phyloP scores from a whole-genome alignment of 768 basidiomycete genomes.

The Xerocomellus amylosporus region DNA sequence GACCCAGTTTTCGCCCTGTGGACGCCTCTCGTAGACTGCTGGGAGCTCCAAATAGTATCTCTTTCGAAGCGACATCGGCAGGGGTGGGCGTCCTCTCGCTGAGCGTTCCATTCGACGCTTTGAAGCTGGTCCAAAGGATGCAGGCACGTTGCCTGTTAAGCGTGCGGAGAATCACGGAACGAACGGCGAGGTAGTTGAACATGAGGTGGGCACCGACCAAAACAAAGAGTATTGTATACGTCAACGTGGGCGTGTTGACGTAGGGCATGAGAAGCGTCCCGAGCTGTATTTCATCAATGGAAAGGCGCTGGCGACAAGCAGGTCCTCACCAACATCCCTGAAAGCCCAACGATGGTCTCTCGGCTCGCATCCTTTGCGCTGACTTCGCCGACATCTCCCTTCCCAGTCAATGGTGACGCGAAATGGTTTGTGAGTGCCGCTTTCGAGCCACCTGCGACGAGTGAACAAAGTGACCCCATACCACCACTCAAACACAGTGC shows the following conservation, averaged over 20 bases:
- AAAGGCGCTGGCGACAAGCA: neutral
- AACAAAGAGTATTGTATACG: constrained; percentile 48
- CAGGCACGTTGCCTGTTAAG: constrained; percentile 59
- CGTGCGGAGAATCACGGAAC: constrained; percentile 52
- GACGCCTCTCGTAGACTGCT: constrained; percentile 37
- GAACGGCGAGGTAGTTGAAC: constrained; percentile 60
- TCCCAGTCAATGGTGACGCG: constrained; percentile 46
- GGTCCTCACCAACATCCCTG: constrained; percentile 62
- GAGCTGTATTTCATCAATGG: constrained; percentile 37
- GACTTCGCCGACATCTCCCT: constrained; percentile 66
- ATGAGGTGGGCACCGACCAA: constrained; percentile 54
- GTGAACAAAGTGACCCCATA: constrained; percentile 55
- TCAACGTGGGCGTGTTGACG: constrained; percentile 45
- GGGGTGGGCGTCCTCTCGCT: constrained; percentile 32
- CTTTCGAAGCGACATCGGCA: constrained; percentile 37
- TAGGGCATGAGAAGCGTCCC: constrained; percentile 59
- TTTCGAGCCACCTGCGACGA: constrained; percentile 69
- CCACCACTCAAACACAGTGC: constrained; percentile 59
- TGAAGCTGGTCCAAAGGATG: constrained; percentile 46
- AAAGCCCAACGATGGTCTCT: constrained; percentile 64
- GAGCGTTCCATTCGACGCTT: constrained; percentile 6
- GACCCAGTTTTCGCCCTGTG: constrained; percentile 39
- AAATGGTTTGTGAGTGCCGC: constrained; percentile 68
- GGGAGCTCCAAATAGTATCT: constrained; percentile 44
- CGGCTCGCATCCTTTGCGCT: constrained; percentile 73